Conservation (phyloP, 2,329 filamentous ascomycete genomes). For the Neodidymelliopsis sp. region DNA sequence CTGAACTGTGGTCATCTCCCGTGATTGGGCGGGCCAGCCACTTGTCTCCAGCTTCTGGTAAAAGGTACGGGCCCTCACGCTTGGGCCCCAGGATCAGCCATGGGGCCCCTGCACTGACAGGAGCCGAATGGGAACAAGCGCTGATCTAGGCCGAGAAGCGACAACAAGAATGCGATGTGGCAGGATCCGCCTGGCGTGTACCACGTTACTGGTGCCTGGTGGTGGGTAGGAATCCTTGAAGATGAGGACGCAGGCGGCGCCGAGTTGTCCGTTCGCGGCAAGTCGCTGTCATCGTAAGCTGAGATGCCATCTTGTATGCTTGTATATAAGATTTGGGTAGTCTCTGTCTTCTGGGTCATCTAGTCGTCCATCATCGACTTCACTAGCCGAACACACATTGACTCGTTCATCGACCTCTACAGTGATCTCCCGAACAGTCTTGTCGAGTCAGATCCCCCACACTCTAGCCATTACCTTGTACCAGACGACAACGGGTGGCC, state of each 20-base stretch:
- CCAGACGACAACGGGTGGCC: constrained; percentile 18
- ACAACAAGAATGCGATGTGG: constrained; percentile 24
- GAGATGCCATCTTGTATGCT: constrained; percentile 7
- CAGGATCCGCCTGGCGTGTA: constrained; percentile 29
- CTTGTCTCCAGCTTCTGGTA: constrained; percentile 13
- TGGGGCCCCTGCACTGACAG: constrained; percentile 28
- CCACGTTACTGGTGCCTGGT: constrained; percentile 31
- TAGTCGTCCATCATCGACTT: constrained; percentile 2
- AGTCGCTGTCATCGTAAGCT: constrained; percentile 22
- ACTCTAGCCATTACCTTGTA: constrained; percentile 2
- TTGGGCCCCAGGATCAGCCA: constrained; percentile 26
- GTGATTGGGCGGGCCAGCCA: constrained; percentile 15
- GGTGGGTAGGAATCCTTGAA: constrained; percentile 27
- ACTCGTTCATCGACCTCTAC: not conserved
- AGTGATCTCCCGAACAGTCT: not conserved
- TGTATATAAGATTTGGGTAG: constrained; percentile 21
- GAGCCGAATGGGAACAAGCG: constrained; percentile 26
- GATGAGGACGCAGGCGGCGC: constrained; percentile 28
- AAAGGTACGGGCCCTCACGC: constrained; percentile 22
- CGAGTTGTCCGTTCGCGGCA: constrained; percentile 25
- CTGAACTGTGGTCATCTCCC: constrained; percentile 18
- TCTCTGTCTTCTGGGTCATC: constrained; percentile 4
- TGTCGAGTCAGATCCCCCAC: constrained; percentile 8
- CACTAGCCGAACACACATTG: not conserved
- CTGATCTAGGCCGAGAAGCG: constrained; percentile 25